phyloP scores from a whole-genome alignment of 352 stramenopile genomes.

The Pythium apleroticum region DNA sequence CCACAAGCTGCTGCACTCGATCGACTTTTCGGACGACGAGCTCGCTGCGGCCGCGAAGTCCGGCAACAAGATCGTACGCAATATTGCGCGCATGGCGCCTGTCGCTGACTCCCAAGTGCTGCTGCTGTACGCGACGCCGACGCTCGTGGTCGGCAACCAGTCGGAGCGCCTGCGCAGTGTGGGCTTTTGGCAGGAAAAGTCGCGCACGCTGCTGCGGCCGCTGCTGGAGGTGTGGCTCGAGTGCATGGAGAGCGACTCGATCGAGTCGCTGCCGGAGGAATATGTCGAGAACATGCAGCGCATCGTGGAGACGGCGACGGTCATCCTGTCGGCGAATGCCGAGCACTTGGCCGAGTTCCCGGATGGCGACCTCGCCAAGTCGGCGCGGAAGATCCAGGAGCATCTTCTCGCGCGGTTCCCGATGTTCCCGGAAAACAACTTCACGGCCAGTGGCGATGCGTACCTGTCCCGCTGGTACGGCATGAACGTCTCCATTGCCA shows the following conservation, averaged over 20 bases:
- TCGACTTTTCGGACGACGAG: conserved; percentile 34
- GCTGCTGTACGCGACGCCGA: conserved; percentile 49
- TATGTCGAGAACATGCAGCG: conserved; percentile 76
- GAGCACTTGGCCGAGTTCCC: conserved; percentile 27
- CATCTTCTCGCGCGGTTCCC: conserved; percentile 60
- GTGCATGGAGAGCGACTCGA: conserved; percentile 47
- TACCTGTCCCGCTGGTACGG: conserved; percentile 65
- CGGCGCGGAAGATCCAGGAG: conserved; percentile 42
- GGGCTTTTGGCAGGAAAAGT: conserved; percentile 75
- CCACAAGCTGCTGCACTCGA: conserved; percentile 58
- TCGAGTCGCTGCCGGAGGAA: conserved; percentile 59
- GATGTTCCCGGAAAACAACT: conserved; percentile 50
- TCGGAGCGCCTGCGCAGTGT: conserved; percentile 34
- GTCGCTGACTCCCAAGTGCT: conserved; percentile 37
- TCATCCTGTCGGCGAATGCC: conserved; percentile 55
- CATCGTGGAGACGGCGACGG: conserved; percentile 66
- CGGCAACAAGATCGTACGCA: conserved; percentile 5
- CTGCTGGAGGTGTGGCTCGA: conserved; percentile 80
- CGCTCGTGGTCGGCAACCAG: conserved; percentile 35
- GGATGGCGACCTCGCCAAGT: conserved; percentile 33
- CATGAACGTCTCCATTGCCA: conserved; percentile 70
- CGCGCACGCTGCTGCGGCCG: conserved; percentile 47
- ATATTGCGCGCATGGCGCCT: conserved; percentile 22
- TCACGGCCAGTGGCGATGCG: conserved; percentile 43
- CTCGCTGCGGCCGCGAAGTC: conserved; percentile 2